Conservation (phyloP, 148 eudicot genomes). For the Rhododendron simsii region DNA sequence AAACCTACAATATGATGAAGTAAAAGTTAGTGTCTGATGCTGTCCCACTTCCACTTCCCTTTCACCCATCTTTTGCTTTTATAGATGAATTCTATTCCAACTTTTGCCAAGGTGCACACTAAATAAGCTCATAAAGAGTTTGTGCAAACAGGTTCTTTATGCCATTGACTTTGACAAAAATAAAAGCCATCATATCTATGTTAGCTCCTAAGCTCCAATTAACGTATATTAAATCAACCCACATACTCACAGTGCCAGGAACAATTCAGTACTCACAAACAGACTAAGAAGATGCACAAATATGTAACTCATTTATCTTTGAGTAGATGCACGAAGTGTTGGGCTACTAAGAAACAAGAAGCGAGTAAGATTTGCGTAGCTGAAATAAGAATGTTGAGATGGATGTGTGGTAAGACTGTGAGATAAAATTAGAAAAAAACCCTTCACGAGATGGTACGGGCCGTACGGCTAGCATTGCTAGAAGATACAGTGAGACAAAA, state of each 20-base stretch:
- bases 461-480: background rate
- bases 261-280: background rate
- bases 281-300: background rate
- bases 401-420: background rate
- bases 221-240: background rate
- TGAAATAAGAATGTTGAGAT: too few species aligned
- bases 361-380: background rate
- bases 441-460: background rate
- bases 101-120: background rate
- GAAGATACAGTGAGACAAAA: background rate
- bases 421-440: background rate
- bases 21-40: background rate
- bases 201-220: background rate
- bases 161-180: background rate
- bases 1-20: background rate
- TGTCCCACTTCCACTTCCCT: conserved; percentile 3
- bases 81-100: background rate
- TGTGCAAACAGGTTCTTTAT: background rate
- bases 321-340: background rate
- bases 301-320: background rate
- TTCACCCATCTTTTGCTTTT: background rate
- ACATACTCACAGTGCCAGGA: background rate
- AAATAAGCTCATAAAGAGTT: background rate
- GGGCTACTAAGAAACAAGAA: background rate
- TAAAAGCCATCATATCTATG: background rate